Percentiles rank a stretch among this genome's conserved stretches.
Conservation (phyloP, 2,329 filamentous ascomycete species). For the Epichloe gansuensis region DNA sequence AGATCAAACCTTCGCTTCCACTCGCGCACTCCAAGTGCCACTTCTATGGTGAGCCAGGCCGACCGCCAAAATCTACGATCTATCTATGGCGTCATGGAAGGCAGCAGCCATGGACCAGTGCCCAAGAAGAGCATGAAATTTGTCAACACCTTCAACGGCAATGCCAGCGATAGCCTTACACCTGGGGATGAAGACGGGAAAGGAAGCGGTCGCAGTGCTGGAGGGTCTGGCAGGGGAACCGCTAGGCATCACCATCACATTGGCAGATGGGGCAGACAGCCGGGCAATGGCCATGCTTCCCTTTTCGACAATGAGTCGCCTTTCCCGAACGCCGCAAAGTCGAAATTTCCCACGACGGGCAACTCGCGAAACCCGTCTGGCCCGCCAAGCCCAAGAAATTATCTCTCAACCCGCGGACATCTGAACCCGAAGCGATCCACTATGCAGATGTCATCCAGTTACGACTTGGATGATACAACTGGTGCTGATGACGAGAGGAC, state of each 20-base stretch:
- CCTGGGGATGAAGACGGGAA: slow-evolving; percentile 55
- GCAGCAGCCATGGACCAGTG: slow-evolving; percentile 27
- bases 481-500: slow-evolving; percentile 80
- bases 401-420: slow-evolving; percentile 23
- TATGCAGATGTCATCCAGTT: slow-evolving; percentile 48
- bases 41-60: slow-evolving; percentile 63
- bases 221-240: slow-evolving; percentile 51
- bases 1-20: slow-evolving; percentile 62
- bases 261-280: slow-evolving; percentile 61
- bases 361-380: slow-evolving; percentile 48
- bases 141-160: slow-evolving; percentile 61
- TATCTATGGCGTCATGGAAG: slow-evolving; percentile 56
- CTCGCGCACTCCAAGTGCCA: slow-evolving; percentile 87
- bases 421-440: slow-evolving; percentile 36
- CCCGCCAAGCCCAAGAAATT: slow-evolving; percentile 55
- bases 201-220: slow-evolving; percentile 46
- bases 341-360: slow-evolving; percentile 39
- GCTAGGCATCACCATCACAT: slow-evolving; percentile 62
- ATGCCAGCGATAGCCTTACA: slow-evolving; percentile 34
- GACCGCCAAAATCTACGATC: slow-evolving; percentile 47
- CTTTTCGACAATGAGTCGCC: slow-evolving; percentile 68
- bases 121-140: slow-evolving; percentile 94
- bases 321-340: slow-evolving; percentile 53
- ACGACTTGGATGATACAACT: slow-evolving; percentile 69
- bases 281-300: slow-evolving; percentile 53